These are phyloP conservation scores for Zelopaecilomyces penicillatus DNA, from an alignment of 2,329 filamentous ascomycete species.

Conservation along the genomic window DNA sequence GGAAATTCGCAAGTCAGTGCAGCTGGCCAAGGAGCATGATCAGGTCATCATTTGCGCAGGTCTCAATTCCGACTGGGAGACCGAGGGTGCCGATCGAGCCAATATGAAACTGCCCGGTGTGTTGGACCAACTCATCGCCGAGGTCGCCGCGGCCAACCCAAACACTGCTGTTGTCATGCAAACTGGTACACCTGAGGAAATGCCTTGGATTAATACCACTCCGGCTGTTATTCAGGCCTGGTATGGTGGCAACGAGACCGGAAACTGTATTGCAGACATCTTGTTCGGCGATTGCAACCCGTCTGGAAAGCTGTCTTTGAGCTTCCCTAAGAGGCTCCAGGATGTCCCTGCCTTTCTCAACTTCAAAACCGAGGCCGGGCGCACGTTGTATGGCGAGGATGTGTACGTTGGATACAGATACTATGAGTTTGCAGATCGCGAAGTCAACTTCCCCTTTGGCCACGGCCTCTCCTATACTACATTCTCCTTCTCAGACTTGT, in stretches of 20 bases:
- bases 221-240: constrained; percentile 64
- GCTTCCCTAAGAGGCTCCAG: constrained; percentile 58
- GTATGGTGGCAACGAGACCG: constrained; percentile 83
- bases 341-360: constrained; percentile 73
- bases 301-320: constrained; percentile 64
- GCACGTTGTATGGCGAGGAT: constrained; percentile 70
- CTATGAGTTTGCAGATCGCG: constrained; percentile 62
- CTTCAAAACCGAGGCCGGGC: constrained; percentile 60
- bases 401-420: constrained; percentile 75
- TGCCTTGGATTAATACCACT: constrained; percentile 57
- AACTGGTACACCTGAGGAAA: constrained; percentile 64
- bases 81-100: constrained; percentile 68
- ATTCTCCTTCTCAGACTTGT: constrained; percentile 49
- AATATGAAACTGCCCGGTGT: constrained; percentile 69
- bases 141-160: constrained; percentile 57
- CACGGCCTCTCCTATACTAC: constrained; percentile 72
- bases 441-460: constrained; percentile 68
- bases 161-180: constrained; percentile 68
- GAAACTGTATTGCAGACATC: constrained; percentile 71
- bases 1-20: constrained; percentile 58
- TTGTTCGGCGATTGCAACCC: constrained; percentile 68
- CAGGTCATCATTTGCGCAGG: constrained; percentile 73
- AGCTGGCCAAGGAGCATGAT: constrained; percentile 59
- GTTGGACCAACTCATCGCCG: constrained; percentile 60
- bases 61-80: constrained; percentile 74